Conservation (phyloP, 129 eudicot species). For the Mikania micrantha region DNA sequence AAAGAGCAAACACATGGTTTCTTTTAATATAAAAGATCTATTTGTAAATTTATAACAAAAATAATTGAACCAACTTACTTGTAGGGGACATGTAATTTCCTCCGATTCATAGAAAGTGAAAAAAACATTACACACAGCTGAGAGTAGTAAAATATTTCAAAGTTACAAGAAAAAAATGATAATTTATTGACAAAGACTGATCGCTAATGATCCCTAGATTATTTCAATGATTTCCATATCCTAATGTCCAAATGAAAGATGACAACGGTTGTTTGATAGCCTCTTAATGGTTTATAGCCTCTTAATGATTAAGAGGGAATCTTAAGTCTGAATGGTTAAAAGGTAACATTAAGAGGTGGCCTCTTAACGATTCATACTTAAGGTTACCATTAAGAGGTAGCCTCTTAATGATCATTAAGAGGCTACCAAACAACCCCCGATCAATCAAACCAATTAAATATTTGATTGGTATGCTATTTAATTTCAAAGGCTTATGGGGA, state of each 20-base stretch:
- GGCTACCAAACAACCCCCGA: no score
- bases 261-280: no score
- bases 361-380: no score
- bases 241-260: conserved; percentile 2
- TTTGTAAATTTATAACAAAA: neutral
- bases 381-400: no score
- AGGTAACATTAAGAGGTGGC: no score
- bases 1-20: neutral
- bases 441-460: neutral
- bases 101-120: neutral
- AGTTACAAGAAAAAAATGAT: neutral
- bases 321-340: no score
- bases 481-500: neutral
- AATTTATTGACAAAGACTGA: neutral
- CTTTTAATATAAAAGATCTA: neutral
- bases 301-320: no score
- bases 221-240: neutral
- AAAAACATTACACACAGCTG: no score
- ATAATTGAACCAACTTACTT: neutral
- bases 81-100: neutral
- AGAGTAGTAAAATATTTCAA: neutral
- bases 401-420: no score
- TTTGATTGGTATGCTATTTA: neutral
- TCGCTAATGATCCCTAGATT: neutral
- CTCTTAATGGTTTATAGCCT: no score